Conservation (phyloP, 805 yeast species). For the Saccharomycopsis sp. region DNA sequence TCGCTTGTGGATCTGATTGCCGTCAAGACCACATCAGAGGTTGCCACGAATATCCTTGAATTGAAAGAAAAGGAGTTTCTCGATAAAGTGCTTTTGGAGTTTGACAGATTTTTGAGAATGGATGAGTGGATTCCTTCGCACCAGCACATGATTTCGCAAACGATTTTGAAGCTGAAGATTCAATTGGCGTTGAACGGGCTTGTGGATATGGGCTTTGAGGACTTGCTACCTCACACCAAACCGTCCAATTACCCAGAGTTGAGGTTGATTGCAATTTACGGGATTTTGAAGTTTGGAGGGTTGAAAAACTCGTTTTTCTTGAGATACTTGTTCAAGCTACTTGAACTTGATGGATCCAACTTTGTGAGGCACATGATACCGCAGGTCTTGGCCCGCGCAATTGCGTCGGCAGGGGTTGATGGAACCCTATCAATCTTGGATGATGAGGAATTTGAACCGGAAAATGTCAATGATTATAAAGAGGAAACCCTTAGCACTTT, state of each 20-base stretch:
- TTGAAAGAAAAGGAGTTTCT: constrained; percentile 33
- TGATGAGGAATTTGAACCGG: constrained; percentile 50
- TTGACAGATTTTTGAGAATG: constrained; percentile 65
- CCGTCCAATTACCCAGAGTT: constrained; percentile 41
- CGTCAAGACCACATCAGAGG: too few species aligned
- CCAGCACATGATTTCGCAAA: constrained; percentile 43
- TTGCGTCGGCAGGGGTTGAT: constrained; percentile 59
- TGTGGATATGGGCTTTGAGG: constrained; percentile 42
- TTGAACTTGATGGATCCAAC: constrained; percentile 47
- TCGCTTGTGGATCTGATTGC: constrained; percentile 38
- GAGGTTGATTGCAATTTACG: constrained; percentile 59
- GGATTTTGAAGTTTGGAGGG: constrained; percentile 68
- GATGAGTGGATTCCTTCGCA: constrained; percentile 83
- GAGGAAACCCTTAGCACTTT: constrained; percentile 5
- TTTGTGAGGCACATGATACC: constrained; percentile 44
- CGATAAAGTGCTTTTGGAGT: constrained; percentile 48
- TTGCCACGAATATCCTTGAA: constrained; percentile 22
- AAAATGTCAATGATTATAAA: constrained; percentile 15
- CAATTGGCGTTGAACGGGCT: constrained; percentile 48
- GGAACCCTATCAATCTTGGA: constrained; percentile 52
- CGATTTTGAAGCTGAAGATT: constrained; percentile 53
- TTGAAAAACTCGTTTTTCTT: constrained; percentile 54
- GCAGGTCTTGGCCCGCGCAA: constrained; percentile 36
- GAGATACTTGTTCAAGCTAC: constrained; percentile 48
- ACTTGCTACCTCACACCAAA: constrained; percentile 45